Evolutionary conservation across 179 eudicot genomes (phyloP).

Genomic region (Spinacia oleracea): DNA sequence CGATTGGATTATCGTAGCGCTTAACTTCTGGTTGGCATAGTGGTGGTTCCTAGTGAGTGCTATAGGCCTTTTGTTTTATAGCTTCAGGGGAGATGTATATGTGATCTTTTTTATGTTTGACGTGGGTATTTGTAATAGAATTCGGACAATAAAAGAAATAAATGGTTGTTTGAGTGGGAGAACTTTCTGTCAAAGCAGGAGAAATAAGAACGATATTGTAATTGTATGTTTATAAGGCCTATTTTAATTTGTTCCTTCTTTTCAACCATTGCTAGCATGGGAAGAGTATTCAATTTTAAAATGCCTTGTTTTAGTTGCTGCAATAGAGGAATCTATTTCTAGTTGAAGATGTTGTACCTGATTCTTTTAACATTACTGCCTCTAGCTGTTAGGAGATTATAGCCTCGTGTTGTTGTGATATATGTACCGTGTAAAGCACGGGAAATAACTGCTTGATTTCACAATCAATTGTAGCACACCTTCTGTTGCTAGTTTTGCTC

Average conservation of each 20-base stretch:
- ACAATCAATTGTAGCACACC: neutral
- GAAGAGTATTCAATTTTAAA: neutral
- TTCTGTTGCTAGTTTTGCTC: neutral
- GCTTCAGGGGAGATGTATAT: neutral
- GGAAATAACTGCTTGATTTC: neutral
- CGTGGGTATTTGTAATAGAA: neutral
- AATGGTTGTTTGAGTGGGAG: neutral
- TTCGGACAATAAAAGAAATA: neutral
- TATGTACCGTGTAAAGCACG: neutral
- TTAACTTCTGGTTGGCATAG: neutral
- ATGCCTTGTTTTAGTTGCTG: neutral
- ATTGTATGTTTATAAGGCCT: neutral
- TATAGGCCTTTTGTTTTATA: neutral
- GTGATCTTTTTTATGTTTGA: neutral
- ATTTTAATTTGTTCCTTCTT: neutral
- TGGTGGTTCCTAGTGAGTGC: neutral
- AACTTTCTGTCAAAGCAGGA: neutral
- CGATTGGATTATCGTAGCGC: neutral
- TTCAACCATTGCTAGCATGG: neutral
- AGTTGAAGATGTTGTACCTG: neutral
- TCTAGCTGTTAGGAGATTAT: neutral
- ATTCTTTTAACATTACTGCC: neutral
- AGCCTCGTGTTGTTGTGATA: neutral
- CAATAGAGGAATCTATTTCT: neutral
- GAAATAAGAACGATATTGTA: neutral